These are phyloP conservation scores for Phyllosticta citribraziliensis DNA, from an alignment of 2,329 filamentous ascomycete genomes.

Conservation along the genomic window DNA sequence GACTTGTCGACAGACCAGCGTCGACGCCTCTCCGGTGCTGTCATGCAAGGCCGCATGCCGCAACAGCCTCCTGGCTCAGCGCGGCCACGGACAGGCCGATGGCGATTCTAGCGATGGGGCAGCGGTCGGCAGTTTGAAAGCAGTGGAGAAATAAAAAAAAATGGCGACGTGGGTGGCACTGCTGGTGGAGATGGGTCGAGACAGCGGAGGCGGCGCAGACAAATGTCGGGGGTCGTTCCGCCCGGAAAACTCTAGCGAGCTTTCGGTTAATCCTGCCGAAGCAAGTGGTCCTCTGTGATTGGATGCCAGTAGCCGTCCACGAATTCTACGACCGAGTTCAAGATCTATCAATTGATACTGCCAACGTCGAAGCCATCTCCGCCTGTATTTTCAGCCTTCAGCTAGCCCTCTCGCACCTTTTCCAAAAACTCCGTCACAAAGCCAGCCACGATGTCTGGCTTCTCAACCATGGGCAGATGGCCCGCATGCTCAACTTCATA, in stretches of 20 bases:
- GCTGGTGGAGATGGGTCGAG: neutral
- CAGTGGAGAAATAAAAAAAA: neutral
- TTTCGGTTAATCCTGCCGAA: neutral
- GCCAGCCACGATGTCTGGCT: conserved; percentile 56
- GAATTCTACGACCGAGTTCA: too few relatives aligned
- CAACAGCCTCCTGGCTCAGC: neutral
- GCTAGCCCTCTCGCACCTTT: neutral
- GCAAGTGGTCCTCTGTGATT: neutral
- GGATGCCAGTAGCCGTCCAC: neutral
- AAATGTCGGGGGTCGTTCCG: neutral
- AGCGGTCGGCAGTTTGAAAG: neutral
- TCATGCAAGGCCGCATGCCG: neutral
- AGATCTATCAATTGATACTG: too few relatives aligned
- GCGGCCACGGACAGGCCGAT: neutral
- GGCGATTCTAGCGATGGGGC: neutral
- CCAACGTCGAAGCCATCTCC: neutral
- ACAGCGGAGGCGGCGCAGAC: neutral
- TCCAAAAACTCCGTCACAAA: conserved; percentile 48
- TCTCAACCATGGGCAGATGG: conserved; percentile 78
- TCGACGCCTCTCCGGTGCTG: neutral
- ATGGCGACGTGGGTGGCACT: neutral
- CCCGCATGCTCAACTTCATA: conserved; percentile 60
- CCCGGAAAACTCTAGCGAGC: neutral
- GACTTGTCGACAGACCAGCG: neutral
- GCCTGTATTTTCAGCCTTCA: neutral